These are phyloP conservation scores for Mortierella sp. DNA, from an alignment of 371 early-diverging fungal species.

Conservation along the genomic window DNA sequence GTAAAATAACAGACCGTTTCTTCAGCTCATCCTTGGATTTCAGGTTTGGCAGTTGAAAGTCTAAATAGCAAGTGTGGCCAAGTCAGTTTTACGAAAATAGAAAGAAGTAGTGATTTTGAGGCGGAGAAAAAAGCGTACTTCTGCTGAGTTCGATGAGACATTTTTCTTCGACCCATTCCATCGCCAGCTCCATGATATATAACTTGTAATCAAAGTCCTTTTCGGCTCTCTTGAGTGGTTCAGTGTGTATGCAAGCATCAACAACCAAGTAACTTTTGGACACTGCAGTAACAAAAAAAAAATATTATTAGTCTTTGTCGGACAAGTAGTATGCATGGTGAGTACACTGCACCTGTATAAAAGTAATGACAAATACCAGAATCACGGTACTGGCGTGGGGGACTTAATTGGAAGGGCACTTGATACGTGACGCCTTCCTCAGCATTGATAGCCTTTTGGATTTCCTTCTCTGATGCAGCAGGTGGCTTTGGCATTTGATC, in stretches of 20 bases:
- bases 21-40: conserved; percentile 72
- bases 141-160: conserved; percentile 42
- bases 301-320: neutral
- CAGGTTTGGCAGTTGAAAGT: conserved; percentile 72
- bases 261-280: conserved; percentile 67
- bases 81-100: neutral
- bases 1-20: conserved; percentile 65
- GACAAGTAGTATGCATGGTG: neutral
- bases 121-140: conserved; percentile 12
- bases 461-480: conserved; percentile 69
- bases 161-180: conserved; percentile 77
- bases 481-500: conserved; percentile 74
- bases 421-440: conserved; percentile 71
- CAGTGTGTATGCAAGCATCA: conserved; percentile 78
- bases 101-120: neutral
- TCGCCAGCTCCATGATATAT: conserved; percentile 75
- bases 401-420: conserved; percentile 75
- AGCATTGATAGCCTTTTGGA: conserved; percentile 71
- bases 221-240: conserved; percentile 65
- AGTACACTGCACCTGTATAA: neutral
- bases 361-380: conserved; percentile 48
- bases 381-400: conserved; percentile 60
- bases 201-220: conserved; percentile 70
- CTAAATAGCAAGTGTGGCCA: conserved; percentile 41
- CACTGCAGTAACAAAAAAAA: conserved; percentile 17